Base-by-base conservation (phyloP, 2,329 filamentous ascomycete species). In the Colletotrichum tropicicola region DNA sequence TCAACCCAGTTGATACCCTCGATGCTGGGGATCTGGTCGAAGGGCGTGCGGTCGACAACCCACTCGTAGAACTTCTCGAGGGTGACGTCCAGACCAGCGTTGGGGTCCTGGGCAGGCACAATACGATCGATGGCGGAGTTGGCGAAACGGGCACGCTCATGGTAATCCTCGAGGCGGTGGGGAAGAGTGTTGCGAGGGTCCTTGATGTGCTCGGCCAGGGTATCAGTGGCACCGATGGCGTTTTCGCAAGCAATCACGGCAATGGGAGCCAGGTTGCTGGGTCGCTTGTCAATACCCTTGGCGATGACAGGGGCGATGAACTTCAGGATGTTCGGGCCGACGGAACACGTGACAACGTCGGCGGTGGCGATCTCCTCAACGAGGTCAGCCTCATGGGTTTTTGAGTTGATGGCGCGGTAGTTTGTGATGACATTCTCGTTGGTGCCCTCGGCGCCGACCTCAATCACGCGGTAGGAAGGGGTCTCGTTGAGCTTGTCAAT, bases 31-130 rank as follows among this genome's bases (percentile, higher is more conserved):
- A 86, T 82, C 68, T 90, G 87, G 69, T 90, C 85, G 79, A 98
- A 98, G 2, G 95, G 95, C 45, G 89, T 91, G 77, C 89, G 83
- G 76, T 99, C 96, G 54, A 99, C 94, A 39, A 96, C 95, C 96
- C 96, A 99, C 84, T 99, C 96, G 83, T 93, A 98, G 86, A 98
- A 99, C 82, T 96, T 96, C 86, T 99, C 96, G 49, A 99, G 94
- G 74, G 91, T 94, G 70, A 99, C 96, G 74, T 98, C 90, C 45
- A 99, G 87, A 59, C 94, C 94, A 23, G 91, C 88, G 72, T 92
- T 83, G 53, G 88, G 82, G 66, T 93, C 90, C 82, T 98, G 96
- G 44, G 93, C 92, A 13, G 96, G 96, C 23, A 98, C 96, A 76
- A 99, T 99, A 67, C 96, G 93, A 85, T 99, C 96, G 77, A 99